Base-by-base conservation (phyloP, 495 filamentous ascomycete genomes). In the Jackrogersella minutella region DNA sequence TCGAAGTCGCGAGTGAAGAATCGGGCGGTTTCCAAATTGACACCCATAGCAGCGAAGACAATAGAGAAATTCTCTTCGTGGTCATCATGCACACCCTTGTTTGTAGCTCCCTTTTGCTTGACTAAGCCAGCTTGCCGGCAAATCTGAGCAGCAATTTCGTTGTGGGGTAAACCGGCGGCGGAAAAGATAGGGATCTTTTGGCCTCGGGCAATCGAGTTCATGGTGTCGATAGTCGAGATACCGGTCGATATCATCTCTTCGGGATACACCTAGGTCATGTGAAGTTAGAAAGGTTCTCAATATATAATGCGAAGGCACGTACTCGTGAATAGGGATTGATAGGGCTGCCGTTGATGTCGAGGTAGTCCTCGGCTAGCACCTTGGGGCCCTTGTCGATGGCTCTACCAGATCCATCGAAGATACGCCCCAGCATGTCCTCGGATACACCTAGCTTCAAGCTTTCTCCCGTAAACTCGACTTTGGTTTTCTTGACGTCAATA, bases 131-230 rank as follows among this genome's bases (percentile, higher is more conserved):
- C 96, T 79, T 99, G 96, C 68, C 96, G 88, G 84, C 91, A 96
- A 77, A 99, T 98, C 78, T 96, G 92, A 43, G 96, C 96, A 53
- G 96, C 96, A 70, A 99, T 97, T 81, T 99, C 96, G 79, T 98
- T 97, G 79, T 99, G 96, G 5, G 96, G 96, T 54, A 99, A 84
- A 93, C 96, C 96, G 53, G 96, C 89, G 44, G 96, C 93, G 5
- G 96, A 98, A 88, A 99, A 99, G 74, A 99, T 99, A 56, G 96
- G 96, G 66, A 99, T 99, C 85, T 99, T 99, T 80, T 99, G 96
- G 61, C 96, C 96, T 84, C 96, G 93, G 67, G 96, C 95, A 77
- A 99, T 94, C 62, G 96, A 98, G 87, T 99, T 99, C 96, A 99
- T 99, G 39, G 94, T 97, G 78, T 99, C 96, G 73, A 99, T 99